These are phyloP conservation scores for Fraxinus dipetala DNA, from an alignment of 305 asterid species.

Conservation along the genomic window DNA sequence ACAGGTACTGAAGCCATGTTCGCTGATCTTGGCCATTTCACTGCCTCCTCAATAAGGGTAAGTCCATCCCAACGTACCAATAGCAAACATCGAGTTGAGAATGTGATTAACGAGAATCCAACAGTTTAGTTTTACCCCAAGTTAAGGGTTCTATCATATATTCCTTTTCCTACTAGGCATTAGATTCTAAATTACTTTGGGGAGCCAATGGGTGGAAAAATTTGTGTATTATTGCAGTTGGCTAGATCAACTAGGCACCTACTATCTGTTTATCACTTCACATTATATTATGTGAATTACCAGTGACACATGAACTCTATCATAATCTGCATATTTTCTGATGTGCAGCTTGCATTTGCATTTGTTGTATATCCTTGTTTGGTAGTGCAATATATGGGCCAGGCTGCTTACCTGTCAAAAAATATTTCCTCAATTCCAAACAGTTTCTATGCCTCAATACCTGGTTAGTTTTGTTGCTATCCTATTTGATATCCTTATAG, in stretches of 20 bases:
- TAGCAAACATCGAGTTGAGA: background rate
- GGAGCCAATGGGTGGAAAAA: background rate
- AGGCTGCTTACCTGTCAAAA: conserved; percentile 88
- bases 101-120: background rate
- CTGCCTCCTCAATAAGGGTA: conserved; percentile 53
- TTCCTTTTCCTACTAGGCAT: background rate
- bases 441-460: conserved; percentile 79
- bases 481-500: background rate
- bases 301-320: background rate
- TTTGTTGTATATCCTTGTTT: conserved; percentile 79
- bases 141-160: background rate
- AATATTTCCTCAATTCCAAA: conserved; percentile 51
- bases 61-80: conserved; percentile 13
- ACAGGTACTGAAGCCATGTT: conserved; percentile 63
- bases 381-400: conserved; percentile 97
- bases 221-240: background rate
- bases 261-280: background rate
- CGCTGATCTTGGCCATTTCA: conserved; percentile 67
- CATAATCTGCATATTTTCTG: conserved; percentile 21
- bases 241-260: background rate
- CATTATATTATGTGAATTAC: background rate
- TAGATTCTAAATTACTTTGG: background rate
- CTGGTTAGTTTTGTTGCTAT: conserved; percentile 57
- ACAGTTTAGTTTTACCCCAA: background rate
- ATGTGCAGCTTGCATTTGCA: conserved; percentile 77